Conservation (phyloP, 208 protist species). For the Trichomonas gallinae region DNA sequence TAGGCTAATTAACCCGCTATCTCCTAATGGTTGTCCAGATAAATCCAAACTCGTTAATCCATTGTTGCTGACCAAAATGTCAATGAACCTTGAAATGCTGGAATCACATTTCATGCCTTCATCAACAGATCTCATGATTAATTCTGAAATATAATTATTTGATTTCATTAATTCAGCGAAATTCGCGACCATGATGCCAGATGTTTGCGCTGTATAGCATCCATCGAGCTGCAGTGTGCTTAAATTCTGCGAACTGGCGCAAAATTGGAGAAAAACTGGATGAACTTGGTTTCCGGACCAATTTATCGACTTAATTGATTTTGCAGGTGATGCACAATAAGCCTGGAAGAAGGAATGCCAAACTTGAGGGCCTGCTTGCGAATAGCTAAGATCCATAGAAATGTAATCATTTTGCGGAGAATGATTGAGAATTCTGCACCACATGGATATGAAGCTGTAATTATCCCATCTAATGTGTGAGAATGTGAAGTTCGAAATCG, state of each 20-base stretch:
- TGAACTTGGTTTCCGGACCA: background rate
- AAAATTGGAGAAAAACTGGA: background rate
- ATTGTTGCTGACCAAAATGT: background rate
- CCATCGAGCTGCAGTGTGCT: background rate
- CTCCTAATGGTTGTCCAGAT: background rate
- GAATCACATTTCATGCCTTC: background rate
- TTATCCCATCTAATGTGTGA: background rate
- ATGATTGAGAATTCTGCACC: background rate
- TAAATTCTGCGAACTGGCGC: background rate
- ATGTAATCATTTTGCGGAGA: background rate
- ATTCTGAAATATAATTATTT: background rate
- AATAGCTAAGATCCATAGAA: background rate
- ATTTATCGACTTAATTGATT: background rate
- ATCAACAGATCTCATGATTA: background rate
- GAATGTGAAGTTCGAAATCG: background rate
- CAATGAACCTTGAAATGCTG: background rate
- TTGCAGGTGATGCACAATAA: background rate
- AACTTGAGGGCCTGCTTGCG: background rate
- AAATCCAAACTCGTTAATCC: background rate
- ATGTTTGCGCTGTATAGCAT: background rate
- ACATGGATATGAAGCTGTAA: background rate
- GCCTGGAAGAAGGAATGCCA: background rate
- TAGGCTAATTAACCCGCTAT: background rate
- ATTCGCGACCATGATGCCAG: background rate
- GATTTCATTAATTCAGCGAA: background rate